Evolutionary conservation across 1,284 basidiomycete genomes (phyloP).

Genomic region (Ustilago shanxiensis): DNA sequence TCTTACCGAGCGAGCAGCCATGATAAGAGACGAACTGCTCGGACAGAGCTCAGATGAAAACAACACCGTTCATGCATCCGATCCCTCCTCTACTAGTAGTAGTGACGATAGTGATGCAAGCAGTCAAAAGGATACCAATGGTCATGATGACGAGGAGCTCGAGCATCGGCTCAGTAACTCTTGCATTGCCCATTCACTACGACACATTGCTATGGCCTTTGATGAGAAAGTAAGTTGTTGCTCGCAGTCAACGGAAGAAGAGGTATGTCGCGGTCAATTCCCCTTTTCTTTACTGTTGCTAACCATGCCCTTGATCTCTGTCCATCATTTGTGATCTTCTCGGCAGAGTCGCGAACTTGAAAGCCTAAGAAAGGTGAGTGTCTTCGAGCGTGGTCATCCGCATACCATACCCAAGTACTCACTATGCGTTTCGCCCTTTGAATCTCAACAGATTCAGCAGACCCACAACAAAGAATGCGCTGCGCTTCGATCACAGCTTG

Average conservation of each 20-base stretch:
- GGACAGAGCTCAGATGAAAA: constrained; percentile 18
- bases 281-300: neutral
- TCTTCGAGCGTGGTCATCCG: neutral
- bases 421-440: neutral
- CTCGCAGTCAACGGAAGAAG: neutral
- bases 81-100: constrained; percentile 14
- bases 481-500: constrained; percentile 10
- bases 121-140: neutral
- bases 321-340: too few relatives aligned
- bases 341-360: constrained; percentile 41
- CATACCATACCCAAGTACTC: neutral
- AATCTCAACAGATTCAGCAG: constrained; percentile 15
- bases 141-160: neutral
- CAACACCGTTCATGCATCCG: constrained; percentile 13
- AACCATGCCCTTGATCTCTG: neutral
- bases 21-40: constrained; percentile 37
- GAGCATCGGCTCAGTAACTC: constrained; percentile 27
- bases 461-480: constrained; percentile 18
- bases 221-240: constrained; percentile 37
- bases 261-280: neutral
- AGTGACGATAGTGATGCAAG: neutral
- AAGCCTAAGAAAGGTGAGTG: constrained; percentile 26
- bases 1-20: constrained; percentile 25
- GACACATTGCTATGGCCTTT: constrained; percentile 39
- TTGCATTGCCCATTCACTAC: constrained; percentile 31